Percentiles rank a stretch among this genome's conserved stretches.
These are phyloP conservation scores for Poa pratensis DNA, from an alignment of 176 grass and related monocot species.

Conservation along the genomic window DNA sequence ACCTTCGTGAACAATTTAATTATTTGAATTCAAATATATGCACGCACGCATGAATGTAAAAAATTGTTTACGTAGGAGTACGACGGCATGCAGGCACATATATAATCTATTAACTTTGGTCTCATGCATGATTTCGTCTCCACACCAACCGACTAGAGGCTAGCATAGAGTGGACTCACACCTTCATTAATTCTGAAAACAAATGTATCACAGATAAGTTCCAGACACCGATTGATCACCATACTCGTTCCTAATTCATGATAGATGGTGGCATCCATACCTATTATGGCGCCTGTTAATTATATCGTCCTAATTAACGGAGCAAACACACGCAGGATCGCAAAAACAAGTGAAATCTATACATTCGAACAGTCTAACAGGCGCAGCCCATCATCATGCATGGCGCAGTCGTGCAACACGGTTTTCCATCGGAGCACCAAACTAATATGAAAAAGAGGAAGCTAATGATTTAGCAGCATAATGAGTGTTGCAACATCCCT, in stretches of 20 bases:
- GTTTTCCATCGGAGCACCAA: not conserved
- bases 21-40: too few relatives aligned
- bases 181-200: constrained; percentile 4
- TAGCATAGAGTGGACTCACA: not conserved
- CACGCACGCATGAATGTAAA: too few relatives aligned
- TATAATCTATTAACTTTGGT: not conserved
- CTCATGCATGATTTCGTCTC: not conserved
- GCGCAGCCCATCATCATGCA: constrained; percentile 6
- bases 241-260: constrained; percentile 20
- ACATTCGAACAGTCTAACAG: not conserved
- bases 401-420: not conserved
- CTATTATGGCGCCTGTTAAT: not conserved
- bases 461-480: not conserved
- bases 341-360: not conserved
- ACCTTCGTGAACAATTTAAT: too few relatives aligned
- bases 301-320: not conserved
- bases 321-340: not conserved
- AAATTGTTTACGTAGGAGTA: too few relatives aligned
- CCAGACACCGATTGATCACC: constrained; percentile 34
- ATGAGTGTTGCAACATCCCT: not conserved
- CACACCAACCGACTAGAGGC: not conserved
- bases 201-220: constrained; percentile 13
- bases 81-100: not conserved
- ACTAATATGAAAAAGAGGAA: not conserved
- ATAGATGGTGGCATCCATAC: not conserved